Evolutionary conservation across 2,329 filamentous ascomycete species (phyloP).

Genomic region (Paecilomyces variotii): DNA sequence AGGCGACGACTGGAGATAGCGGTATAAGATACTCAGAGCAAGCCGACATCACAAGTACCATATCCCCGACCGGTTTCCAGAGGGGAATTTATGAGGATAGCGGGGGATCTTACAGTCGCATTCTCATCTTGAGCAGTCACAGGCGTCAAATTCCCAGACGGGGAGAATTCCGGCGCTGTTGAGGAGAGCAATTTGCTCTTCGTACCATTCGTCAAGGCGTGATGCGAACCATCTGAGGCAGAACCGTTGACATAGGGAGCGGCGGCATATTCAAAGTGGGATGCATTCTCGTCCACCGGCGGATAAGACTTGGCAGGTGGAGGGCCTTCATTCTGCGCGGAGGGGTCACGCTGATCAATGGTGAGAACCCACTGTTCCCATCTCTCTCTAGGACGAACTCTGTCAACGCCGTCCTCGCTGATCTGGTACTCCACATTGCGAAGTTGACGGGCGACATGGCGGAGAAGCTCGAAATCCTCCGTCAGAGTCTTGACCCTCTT

Average conservation of each 20-base stretch:
- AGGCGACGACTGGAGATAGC: conserved; percentile 41
- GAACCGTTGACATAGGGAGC: conserved; percentile 20
- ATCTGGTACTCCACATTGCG: conserved; percentile 64
- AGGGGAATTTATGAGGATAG: conserved; percentile 38
- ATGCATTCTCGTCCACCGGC: conserved; percentile 31
- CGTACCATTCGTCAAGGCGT: conserved; percentile 33
- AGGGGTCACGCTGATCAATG: conserved; percentile 61
- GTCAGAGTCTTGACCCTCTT: conserved; percentile 71
- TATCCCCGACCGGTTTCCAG: conserved; percentile 44
- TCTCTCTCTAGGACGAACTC: conserved; percentile 63
- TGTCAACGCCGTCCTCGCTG: conserved; percentile 69
- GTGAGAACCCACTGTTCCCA: conserved; percentile 77
- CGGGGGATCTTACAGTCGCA: conserved; percentile 27
- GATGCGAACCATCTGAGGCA: conserved; percentile 10
- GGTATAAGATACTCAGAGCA: conserved; percentile 29
- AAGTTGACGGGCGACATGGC: conserved; percentile 65
- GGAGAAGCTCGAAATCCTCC: conserved; percentile 64
- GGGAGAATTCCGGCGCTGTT: conserved; percentile 56
- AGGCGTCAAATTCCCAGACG: conserved; percentile 25
- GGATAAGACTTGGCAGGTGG: conserved; percentile 30
- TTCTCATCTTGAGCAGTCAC: conserved; percentile 23
- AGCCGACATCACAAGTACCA: conserved; percentile 44
- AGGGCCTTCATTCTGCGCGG: conserved; percentile 68
- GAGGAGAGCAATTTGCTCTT: conserved; percentile 51
- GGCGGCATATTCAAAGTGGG: conserved; percentile 19